phyloP scores from a whole-genome alignment of 1,284 basidiomycete species.

The Trametes hirsuta region DNA sequence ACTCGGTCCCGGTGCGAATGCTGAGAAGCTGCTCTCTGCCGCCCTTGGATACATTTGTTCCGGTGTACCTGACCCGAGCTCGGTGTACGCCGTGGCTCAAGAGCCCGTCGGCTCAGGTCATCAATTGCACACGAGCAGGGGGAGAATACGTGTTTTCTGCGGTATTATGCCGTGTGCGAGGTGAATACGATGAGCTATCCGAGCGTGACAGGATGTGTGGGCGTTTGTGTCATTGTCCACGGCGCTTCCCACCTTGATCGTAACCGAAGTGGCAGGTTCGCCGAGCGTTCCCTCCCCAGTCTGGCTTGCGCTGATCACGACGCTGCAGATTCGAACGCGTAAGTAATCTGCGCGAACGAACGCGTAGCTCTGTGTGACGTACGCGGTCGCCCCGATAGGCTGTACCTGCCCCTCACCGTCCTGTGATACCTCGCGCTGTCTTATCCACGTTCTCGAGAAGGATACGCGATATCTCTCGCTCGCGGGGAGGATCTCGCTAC shows the following conservation, averaged over 20 bases:
- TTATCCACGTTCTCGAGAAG: constrained; percentile 1
- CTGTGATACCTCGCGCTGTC: constrained; percentile 3
- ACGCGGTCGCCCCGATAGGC: background rate
- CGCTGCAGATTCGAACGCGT: background rate
- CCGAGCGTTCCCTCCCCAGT: background rate
- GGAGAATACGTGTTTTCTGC: background rate
- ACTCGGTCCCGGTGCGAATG: constrained; percentile 6
- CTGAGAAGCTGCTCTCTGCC: constrained; percentile 2
- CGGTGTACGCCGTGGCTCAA: constrained; percentile 7
- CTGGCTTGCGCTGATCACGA: constrained; percentile 11
- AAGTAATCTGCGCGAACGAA: background rate
- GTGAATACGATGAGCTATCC: background rate
- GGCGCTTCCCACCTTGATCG: background rate
- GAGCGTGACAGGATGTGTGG: background rate
- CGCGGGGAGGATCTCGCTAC: constrained; percentile 9
- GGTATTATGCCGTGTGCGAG: background rate
- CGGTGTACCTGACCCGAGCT: constrained; percentile 19
- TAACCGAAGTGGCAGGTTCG: constrained; percentile 1
- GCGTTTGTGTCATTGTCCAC: constrained; percentile 1
- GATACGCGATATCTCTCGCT: constrained; percentile 5
- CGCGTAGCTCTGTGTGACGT: background rate
- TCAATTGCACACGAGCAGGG: background rate
- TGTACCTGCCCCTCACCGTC: background rate
- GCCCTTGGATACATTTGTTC: constrained; percentile 19
- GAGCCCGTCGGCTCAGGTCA: background rate